phyloP scores from a whole-genome alignment of 208 protist genomes.

The Herpetomonas muscarum region DNA sequence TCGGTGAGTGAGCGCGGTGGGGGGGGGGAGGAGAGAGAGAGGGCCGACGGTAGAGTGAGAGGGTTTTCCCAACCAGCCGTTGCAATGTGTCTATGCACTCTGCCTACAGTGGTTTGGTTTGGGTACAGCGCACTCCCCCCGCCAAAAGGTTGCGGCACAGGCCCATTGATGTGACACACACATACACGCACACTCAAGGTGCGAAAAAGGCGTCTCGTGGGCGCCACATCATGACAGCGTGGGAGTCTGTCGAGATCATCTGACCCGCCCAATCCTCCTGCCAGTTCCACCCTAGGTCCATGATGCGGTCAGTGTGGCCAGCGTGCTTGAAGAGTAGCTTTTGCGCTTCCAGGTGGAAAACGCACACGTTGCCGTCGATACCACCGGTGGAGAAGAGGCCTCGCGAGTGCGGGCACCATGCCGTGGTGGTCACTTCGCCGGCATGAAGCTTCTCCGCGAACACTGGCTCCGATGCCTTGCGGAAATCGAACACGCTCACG shows the following conservation, averaged over 20 bases:
- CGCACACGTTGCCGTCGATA: slow-evolving; percentile 65
- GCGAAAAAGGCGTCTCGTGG: slow-evolving; percentile 80
- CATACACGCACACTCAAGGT: not conserved
- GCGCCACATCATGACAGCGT: slow-evolving; percentile 87
- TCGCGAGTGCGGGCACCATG: slow-evolving; percentile 84
- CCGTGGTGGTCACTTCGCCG: slow-evolving; percentile 55
- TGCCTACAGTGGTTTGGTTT: too few relatives aligned
- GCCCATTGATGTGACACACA: not conserved
- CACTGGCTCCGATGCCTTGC: slow-evolving; percentile 46
- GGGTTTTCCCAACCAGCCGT: too few relatives aligned
- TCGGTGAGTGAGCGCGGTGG: too few relatives aligned
- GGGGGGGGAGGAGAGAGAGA: too few relatives aligned
- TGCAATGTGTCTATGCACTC: too few relatives aligned
- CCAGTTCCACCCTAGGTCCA: slow-evolving; percentile 87
- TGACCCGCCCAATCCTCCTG: slow-evolving; percentile 76
- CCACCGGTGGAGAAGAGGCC: slow-evolving; percentile 78
- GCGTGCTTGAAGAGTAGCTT: slow-evolving; percentile 78
- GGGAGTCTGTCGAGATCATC: slow-evolving; percentile 71
- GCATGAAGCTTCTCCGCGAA: slow-evolving; percentile 40
- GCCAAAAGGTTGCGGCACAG: slow-evolving; percentile 1
- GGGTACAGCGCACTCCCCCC: too few relatives aligned
- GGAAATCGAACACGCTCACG: slow-evolving; percentile 67
- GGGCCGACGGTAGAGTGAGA: too few relatives aligned
- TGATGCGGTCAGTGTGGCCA: slow-evolving; percentile 77
- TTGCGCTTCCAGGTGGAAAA: slow-evolving; percentile 57